Base-by-base conservation (phyloP, 768 basidiomycete genomes). In the Suillus spraguei region DNA sequence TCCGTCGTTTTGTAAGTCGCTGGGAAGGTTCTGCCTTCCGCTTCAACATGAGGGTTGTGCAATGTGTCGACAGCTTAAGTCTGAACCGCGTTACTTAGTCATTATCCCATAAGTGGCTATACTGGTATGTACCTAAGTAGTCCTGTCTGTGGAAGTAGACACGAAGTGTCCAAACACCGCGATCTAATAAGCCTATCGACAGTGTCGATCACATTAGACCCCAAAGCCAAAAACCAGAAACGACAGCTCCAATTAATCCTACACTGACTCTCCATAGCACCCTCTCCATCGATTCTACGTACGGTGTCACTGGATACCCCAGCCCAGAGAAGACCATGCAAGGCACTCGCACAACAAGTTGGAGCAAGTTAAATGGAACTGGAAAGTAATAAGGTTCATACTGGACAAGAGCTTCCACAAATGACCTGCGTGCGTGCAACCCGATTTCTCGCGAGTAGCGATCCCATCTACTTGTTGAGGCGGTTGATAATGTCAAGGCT, bases 341-440 rank as follows among this genome's bases (percentile, higher is more conserved):
- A 28, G 59, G 61, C 7, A 60, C 39, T 22, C 35, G 50, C 17
- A 64, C 53, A 24, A 60, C 13, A 24, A 66, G 22, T 56, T 44
- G 74, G 5, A 85, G 38, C 54, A 87, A 61, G 70, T 84, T 87
- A 70, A 87, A 78, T 0, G 85, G 86, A 6, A 83, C 76, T 3
- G 84, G 84, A 65, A 85, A 87, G 54, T 68, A 70, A 61, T 81
- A 79, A 3, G 78, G 74, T 7, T 64, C 63, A 64, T 82, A 85
- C 6, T 63, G 59, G 24, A 70, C 59, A 32, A 82, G 78, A 22
- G 79, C 72, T 28, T 69, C 69, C 28, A 76, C 69, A 64, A 83
- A 83, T 1, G 70, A 61, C 46, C 72, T 72, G 35, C 85, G 83
- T 24, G 86, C 83, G 28, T 73, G 68, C 6, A 77, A 63, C 9